Base-by-base conservation (phyloP, 148 eudicot genomes). In the Dysphania ambrosioides region DNA sequence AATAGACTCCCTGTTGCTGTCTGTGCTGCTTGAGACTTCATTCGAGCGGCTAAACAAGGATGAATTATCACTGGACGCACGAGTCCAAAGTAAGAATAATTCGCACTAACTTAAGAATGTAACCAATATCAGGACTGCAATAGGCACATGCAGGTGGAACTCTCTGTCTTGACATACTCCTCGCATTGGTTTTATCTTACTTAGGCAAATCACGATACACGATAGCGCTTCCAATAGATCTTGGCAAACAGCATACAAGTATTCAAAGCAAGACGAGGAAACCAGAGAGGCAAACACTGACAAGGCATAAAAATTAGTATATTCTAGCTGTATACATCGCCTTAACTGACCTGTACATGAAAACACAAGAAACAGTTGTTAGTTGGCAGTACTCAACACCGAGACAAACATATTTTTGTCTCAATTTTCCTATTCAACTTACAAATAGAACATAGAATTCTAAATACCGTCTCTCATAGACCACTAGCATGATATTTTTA, bases 21-120 rank as follows among this genome's bases (percentile, higher is more conserved):
- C 89, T 4, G 88, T 85, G 61, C 82, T 82, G 34, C 77, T 79
- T 29, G 89, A 82, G 51, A 75, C 75, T 72, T 70, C 92, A 75
- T 88, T 89, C 1, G 92, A 86, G 64, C 83, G 79, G 66, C 88
- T 81, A 38, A 87, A 86, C 10, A 79, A 32, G 59, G 92, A 88
- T 62, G 84, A 79, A 72, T 62, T 88, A 69, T 93, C 98, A 69
- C 97, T 91, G 16, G 80, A n/a, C n/a, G n/a, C n/a, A 88, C 15
- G 85, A 77, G 66, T 85, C 93, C 6, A 78, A 79, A 49, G 88
- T 93, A 4, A 55, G 71, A 35, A 65, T 62, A 42, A 64, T 58
- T 44, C 35, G 79, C 60, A 53, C 71, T 57, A 56, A 34, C 53
- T 21, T 70, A 77, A 66, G 78, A 31, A 44, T 42, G 24, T 72